A percentile compares a stretch with the other conserved stretches of the same genome.
Evolutionary conservation across 345 rosid genomes (phyloP).

Genomic region (Acer campestre): DNA sequence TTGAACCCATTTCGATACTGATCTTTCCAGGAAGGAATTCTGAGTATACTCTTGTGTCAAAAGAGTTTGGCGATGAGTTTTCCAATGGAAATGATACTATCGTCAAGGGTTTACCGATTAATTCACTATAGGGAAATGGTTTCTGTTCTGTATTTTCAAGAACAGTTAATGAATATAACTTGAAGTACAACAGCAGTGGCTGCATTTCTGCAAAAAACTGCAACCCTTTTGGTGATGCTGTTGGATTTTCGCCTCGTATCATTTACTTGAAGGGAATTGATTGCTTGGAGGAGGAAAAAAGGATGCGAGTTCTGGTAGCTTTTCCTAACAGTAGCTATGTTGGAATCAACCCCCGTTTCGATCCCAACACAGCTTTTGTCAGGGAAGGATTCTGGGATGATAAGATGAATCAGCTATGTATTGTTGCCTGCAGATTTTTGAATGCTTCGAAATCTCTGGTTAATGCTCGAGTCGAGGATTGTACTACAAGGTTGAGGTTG

Average conservation of each 20-base stretch:
- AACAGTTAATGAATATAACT: slow-evolving; percentile 17
- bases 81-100: slow-evolving; percentile 15
- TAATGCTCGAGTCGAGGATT: slow-evolving; percentile 45
- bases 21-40: slow-evolving; percentile 33
- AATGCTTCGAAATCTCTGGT: slow-evolving; percentile 27
- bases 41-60: slow-evolving; percentile 19
- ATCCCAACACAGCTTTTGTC: slow-evolving; percentile 28
- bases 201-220: slow-evolving; percentile 29
- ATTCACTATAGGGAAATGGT: neutral
- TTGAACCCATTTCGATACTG: slow-evolving; percentile 41
- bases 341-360: slow-evolving; percentile 9
- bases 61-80: slow-evolving; percentile 9
- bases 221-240: slow-evolving; percentile 16
- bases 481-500: slow-evolving; percentile 42
- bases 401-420: slow-evolving; percentile 30
- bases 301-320: slow-evolving; percentile 22
- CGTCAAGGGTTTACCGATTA: slow-evolving; percentile 20
- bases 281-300: slow-evolving; percentile 27
- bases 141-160: slow-evolving; percentile 27
- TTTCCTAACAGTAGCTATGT: neutral
- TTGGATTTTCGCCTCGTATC: slow-evolving; percentile 24
- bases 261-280: slow-evolving; percentile 30
- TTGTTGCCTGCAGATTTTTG: slow-evolving; percentile 36
- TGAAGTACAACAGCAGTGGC: slow-evolving; percentile 19
- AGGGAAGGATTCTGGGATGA: slow-evolving; percentile 61